Percentiles rank a stretch among this genome's conserved stretches.
These are phyloP conservation scores for Penicillium sp. DNA, from an alignment of 2,329 filamentous ascomycete species.

Conservation along the genomic window DNA sequence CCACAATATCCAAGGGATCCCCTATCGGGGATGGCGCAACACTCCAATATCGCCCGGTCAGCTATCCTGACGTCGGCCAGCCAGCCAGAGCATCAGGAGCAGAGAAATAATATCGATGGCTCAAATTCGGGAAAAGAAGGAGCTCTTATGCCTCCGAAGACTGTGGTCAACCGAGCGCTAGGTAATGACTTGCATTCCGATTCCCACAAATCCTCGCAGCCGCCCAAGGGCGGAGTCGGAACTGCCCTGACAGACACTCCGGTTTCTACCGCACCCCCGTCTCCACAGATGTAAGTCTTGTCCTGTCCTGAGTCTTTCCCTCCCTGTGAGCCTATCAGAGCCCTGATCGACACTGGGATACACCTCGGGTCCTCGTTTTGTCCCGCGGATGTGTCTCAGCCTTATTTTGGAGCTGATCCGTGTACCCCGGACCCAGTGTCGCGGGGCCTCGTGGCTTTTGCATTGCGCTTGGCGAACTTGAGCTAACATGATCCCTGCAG, in stretches of 20 bases:
- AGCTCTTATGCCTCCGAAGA: conserved; percentile 40
- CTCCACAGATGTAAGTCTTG: conserved; percentile 60
- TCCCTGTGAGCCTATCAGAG: conserved; percentile 9
- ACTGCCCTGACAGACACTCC: conserved; percentile 64
- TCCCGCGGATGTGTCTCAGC: not conserved
- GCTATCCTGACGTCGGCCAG: conserved; percentile 50
- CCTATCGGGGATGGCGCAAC: conserved; percentile 44
- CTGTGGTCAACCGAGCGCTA: conserved; percentile 46
- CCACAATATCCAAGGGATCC: not conserved
- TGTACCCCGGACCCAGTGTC: not conserved
- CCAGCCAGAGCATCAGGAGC: conserved; percentile 24
- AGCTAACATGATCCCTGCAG: conserved; percentile 18
- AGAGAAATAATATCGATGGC: conserved; percentile 26
- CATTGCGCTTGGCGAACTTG: not conserved
- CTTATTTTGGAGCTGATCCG: conserved; percentile 8
- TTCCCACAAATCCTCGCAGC: conserved; percentile 36
- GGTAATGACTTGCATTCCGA: conserved; percentile 44
- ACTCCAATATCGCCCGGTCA: conserved; percentile 53
- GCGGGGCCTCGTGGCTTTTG: conserved; percentile 2
- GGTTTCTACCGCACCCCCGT: conserved; percentile 62
- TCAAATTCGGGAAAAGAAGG: conserved; percentile 32
- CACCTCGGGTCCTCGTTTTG: not conserved
- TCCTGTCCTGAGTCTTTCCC: conserved; percentile 22
- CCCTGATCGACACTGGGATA: not conserved
- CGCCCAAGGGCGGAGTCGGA: conserved; percentile 52